These are phyloP conservation scores for Smallanthus sonchifolius DNA, from an alignment of 129 eudicot species.

Conservation along the genomic window DNA sequence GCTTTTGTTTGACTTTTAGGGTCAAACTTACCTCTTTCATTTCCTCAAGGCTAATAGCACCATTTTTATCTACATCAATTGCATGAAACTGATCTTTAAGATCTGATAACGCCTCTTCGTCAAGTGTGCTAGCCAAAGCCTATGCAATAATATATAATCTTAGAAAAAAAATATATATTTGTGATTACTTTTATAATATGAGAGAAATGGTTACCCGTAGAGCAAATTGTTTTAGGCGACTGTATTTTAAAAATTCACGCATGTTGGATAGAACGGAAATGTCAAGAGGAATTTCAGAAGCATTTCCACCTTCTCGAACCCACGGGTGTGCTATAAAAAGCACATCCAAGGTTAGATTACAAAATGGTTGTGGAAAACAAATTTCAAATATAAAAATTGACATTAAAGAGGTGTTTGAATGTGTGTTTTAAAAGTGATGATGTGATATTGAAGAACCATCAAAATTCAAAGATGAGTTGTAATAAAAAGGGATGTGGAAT, in stretches of 20 bases:
- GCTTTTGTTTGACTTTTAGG: not conserved
- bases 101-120: constrained; percentile 71
- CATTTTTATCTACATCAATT: constrained; percentile 93
- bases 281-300: constrained; percentile 92
- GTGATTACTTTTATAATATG: not conserved
- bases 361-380: not conserved
- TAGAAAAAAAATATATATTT: not conserved
- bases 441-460: not conserved
- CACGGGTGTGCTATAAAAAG: constrained; percentile 78
- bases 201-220: constrained; percentile 44
- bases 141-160: constrained; percentile 15
- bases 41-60: constrained; percentile 91
- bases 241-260: constrained; percentile 88
- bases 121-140: constrained; percentile 92
- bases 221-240: constrained; percentile 90
- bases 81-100: constrained; percentile 92
- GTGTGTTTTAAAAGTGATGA: not conserved
- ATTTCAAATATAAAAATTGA: not conserved
- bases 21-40: constrained; percentile 71
- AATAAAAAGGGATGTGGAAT: not conserved
- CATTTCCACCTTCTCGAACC: constrained; percentile 99
- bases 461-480: not conserved
- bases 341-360: not conserved
- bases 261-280: constrained; percentile 82
- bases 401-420: not conserved